Evolutionary conservation across 1,139 yeast species (phyloP), one percentile per base, ranked within the genome.

Genomic region (Lodderomyces metapsilosis): DNA sequence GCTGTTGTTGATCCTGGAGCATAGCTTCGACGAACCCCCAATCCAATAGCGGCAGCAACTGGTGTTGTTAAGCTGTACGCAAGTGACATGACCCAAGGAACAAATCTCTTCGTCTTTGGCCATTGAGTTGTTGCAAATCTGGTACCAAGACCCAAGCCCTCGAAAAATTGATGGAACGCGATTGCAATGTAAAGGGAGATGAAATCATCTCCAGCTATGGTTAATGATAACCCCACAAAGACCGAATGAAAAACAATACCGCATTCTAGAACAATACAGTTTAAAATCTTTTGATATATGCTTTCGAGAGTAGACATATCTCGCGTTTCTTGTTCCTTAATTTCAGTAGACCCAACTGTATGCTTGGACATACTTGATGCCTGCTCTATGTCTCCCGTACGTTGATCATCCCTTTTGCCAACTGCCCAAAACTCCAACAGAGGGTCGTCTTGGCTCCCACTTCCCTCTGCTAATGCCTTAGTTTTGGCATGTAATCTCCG

Each of bases 181-280:
- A 68, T 58, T 5, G 70, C 74, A 34, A 66, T 57, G 45, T 62
- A 67, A 22, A 68, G 53, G 1, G 71, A 53, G 15, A 50, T 54
- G 51, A 68, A 68, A 40, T 64, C 68, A 22, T 63, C 62, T 1
- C 69, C 71, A 3, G 74, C 59, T 13, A 66, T 59, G 5, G 73
- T 67, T 32, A 67, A 52, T 1, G 73, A 58, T 17, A 68, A 54
- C 16, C 74, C 72, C 18, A 66, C 68, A 49, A 67, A 66, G 1
- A 66, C 64, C 11, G 71, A 66, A 51, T 67, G 74, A 52, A 66
- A 65, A 10, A 68, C 60, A 24, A 68, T 64, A 15, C 74, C 74
- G 45, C 68, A 66, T 51, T 68, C 72, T 17, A 68, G 53, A 10
- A 66, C 56, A 40, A 66, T 56, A 12, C 59, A 49, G 36, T 59